Percentiles rank a stretch among this genome's conserved stretches.
Evolutionary conservation across 2,329 filamentous ascomycete species (phyloP).

Genomic region (Septoria petroselini): DNA sequence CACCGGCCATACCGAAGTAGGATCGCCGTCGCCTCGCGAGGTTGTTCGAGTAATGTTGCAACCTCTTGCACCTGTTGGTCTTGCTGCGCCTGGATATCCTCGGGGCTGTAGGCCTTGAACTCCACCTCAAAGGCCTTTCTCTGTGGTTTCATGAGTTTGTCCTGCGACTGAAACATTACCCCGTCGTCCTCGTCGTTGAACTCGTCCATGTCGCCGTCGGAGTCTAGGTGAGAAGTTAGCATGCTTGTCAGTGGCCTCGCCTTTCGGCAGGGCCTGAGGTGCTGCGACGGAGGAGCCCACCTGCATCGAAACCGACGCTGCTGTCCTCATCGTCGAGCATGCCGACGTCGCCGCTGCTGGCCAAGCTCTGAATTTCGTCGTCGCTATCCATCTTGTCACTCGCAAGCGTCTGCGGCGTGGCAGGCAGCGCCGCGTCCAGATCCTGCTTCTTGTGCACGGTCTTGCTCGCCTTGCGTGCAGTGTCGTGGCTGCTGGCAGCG

Average conservation of each 20-base stretch:
- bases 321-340: conserved; percentile 64
- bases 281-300: conserved; percentile 29
- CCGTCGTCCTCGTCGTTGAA: conserved; percentile 52
- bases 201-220: conserved; percentile 55
- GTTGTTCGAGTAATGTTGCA: conserved; percentile 83
- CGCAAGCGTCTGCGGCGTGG: conserved; percentile 50
- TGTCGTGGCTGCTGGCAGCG: conserved; percentile 28
- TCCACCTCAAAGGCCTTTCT: conserved; percentile 78
- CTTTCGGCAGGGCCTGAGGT: too few relatives aligned
- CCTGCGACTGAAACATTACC: conserved; percentile 58
- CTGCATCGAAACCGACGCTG: conserved; percentile 53
- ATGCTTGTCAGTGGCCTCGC: not conserved
- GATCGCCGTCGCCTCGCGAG: conserved; percentile 86
- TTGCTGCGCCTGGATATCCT: conserved; percentile 81
- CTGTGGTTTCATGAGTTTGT: conserved; percentile 69
- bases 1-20: conserved; percentile 84
- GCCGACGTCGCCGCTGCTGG: conserved; percentile 63
- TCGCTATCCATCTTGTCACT: conserved; percentile 79
- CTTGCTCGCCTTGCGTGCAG: conserved; percentile 36
- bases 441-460: conserved; percentile 34
- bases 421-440: conserved; percentile 42
- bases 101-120: conserved; percentile 75
- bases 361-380: conserved; percentile 84
- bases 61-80: conserved; percentile 84
- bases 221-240: conserved; percentile 40